phyloP scores from a whole-genome alignment of 768 basidiomycete genomes.

The Thelephora ganbajun region DNA sequence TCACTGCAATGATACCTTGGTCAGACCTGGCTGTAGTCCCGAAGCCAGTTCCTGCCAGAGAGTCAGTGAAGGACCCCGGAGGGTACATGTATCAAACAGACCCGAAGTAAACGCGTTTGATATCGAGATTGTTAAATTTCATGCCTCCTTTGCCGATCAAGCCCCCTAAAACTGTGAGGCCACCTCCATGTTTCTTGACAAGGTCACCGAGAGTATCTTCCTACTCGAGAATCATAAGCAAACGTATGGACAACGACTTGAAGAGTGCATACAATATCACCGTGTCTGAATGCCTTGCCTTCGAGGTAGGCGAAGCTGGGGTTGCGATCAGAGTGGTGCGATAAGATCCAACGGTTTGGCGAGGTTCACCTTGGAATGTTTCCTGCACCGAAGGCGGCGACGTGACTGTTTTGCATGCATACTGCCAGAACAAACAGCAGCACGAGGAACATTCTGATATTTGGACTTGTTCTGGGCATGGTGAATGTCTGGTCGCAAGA shows the following conservation, averaged over 20 bases:
- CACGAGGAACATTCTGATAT: conserved; percentile 10
- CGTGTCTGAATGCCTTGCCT: conserved; percentile 75
- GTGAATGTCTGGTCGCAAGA: background rate
- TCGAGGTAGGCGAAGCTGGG: conserved; percentile 73
- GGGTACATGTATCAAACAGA: conserved; percentile 17
- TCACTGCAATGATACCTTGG: background rate
- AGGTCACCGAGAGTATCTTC: conserved; percentile 57
- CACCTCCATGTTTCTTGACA: conserved; percentile 39
- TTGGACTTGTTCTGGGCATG: background rate
- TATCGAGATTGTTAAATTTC: conserved; percentile 70
- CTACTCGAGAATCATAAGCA: conserved; percentile 22
- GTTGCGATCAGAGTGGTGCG: background rate
- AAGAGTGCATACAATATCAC: conserved; percentile 50
- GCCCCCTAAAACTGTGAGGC: conserved; percentile 38
- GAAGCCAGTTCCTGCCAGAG: conserved; percentile 58
- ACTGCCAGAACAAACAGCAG: conserved; percentile 40
- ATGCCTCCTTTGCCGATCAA: conserved; percentile 38
- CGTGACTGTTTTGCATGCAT: conserved; percentile 41
- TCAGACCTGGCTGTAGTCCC: conserved; percentile 70
- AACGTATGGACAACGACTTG: conserved; percentile 4
- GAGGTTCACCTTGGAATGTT: conserved; percentile 48
- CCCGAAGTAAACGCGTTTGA: conserved; percentile 79
- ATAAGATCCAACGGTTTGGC: conserved; percentile 25
- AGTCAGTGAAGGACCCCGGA: conserved; percentile 1
- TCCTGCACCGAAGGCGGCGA: conserved; percentile 70